Base-by-base conservation (phyloP, 768 basidiomycete species). In the Tephrocybe sp. region DNA sequence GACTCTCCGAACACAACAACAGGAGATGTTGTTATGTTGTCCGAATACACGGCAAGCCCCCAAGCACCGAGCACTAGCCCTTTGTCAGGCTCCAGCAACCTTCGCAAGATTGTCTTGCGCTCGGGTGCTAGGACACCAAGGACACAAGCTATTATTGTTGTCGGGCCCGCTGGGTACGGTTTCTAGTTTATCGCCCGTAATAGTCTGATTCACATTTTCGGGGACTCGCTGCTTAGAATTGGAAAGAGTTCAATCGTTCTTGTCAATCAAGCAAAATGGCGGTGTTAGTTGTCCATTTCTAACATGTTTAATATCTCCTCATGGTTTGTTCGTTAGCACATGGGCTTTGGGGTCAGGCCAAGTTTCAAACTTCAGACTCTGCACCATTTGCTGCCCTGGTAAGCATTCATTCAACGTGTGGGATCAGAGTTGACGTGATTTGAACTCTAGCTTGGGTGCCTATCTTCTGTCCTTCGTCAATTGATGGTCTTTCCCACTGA, bases 291-390 rank as follows among this genome's bases (percentile, higher is more conserved):
- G 11, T 38, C 2, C 21, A 19, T 30, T 33, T 40, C 16, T 55
- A 42, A 29, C 22, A 15, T 1, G 11, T n/a, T 27, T 18, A n/a
- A n/a, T n/a, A 22, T 5, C 24, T 15, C 37, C 23, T 45, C 38
- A 44, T 15, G 31, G 21, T 42, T n/a, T 36, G 12, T 27, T 25
- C 53, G n/a, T 25, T 29, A 82, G 79, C 77, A 18, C 84, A 86
- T 55, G 86, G 86, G 3, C 72, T 87, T 4, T 88, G 86, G 86
- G 86, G 85, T 12, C 84, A 87, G 54, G 84, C 85, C 6, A 87
- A 86, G 64, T 87, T 87, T 53, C 80, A 84, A 56, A 77, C 70
- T 42, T 71, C 74, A 5, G 80, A 84, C 46, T 78, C 83, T 2
- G 82, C 84, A 3, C 87, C 87, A 13, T 89, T 87, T 60, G 74